phyloP scores from a whole-genome alignment of 2,329 filamentous ascomycete species.

The Cadophora luteo-olivacea region DNA sequence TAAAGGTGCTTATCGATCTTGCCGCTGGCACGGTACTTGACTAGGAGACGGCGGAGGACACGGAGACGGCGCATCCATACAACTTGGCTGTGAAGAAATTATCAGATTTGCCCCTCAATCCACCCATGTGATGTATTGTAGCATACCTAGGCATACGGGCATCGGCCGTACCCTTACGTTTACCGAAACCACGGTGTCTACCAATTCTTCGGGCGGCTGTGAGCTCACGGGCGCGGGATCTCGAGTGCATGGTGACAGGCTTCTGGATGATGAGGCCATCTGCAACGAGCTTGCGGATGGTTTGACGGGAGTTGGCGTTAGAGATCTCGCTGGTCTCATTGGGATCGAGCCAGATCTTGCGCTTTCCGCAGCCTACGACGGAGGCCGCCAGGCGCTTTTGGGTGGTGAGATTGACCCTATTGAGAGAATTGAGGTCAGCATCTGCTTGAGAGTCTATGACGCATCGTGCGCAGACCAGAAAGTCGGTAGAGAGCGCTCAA shows the following conservation, averaged over 20 bases:
- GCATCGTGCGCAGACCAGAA: constrained; percentile 22
- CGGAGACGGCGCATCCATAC: constrained; percentile 99
- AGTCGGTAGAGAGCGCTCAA: background rate
- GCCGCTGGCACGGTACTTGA: constrained; percentile 99
- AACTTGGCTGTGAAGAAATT: constrained; percentile 73
- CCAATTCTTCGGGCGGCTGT: constrained; percentile 93
- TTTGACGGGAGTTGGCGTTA: constrained; percentile 99
- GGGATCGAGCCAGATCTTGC: constrained; percentile 99
- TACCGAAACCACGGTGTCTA: constrained; percentile 99
- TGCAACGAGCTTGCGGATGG: constrained; percentile 98
- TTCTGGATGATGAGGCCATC: constrained; percentile 99
- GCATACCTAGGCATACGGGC: constrained; percentile 97
- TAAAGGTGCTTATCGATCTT: constrained; percentile 99
- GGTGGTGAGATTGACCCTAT: constrained; percentile 98
- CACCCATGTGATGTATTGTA: constrained; percentile 32
- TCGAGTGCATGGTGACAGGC: constrained; percentile 99
- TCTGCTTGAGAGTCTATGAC: constrained; percentile 32
- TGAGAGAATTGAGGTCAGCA: constrained; percentile 43
- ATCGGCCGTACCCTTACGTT: constrained; percentile 99
- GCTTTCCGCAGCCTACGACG: constrained; percentile 98
- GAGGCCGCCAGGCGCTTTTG: constrained; percentile 99
- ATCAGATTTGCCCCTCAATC: constrained; percentile 41
- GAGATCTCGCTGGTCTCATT: constrained; percentile 99
- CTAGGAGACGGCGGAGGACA: constrained; percentile 97
- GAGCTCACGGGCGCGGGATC: constrained; percentile 93